phyloP scores from a whole-genome alignment of 352 stramenopile species.

The Pythium grandisporangium region DNA sequence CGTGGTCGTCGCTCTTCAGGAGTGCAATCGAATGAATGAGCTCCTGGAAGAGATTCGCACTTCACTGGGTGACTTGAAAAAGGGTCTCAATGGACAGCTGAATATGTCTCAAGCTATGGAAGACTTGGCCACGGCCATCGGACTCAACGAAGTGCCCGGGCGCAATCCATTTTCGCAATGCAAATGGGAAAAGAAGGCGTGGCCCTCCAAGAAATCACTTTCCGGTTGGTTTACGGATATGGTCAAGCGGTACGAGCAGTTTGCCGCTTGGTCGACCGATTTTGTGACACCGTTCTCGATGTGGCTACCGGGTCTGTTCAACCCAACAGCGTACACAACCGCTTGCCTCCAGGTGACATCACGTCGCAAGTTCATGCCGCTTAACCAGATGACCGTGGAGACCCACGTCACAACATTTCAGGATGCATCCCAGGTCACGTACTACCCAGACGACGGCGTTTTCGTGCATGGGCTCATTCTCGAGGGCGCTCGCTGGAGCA shows the following conservation, averaged over 20 bases:
- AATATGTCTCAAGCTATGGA: conserved; percentile 96
- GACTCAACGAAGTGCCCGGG: conserved; percentile 91
- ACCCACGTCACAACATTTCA: conserved; percentile 94
- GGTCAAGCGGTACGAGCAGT: conserved; percentile 87
- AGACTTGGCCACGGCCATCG: conserved; percentile 87
- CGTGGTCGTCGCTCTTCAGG: conserved; percentile 92
- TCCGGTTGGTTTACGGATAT: conserved; percentile 91
- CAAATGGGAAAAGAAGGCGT: conserved; percentile 94
- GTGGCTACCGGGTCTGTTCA: conserved; percentile 94
- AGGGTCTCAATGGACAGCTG: conserved; percentile 92
- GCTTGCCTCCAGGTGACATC: conserved; percentile 94
- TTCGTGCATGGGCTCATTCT: conserved; percentile 96
- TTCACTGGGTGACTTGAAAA: conserved; percentile 91
- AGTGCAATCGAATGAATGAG: conserved; percentile 93
- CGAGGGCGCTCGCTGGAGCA: conserved; percentile 91
- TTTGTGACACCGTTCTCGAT: conserved; percentile 91
- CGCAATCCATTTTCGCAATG: conserved; percentile 94
- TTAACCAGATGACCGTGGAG: conserved; percentile 96
- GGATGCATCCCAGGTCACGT: conserved; percentile 66
- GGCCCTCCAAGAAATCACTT: conserved; percentile 91
- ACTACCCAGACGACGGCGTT: conserved; percentile 87
- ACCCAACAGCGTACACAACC: conserved; percentile 93
- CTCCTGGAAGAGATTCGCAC: conserved; percentile 88
- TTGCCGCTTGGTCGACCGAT: conserved; percentile 83
- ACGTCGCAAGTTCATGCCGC: conserved; percentile 83